Conservation (phyloP, 1,284 basidiomycete species). For the Macrocystidia cucumis region DNA sequence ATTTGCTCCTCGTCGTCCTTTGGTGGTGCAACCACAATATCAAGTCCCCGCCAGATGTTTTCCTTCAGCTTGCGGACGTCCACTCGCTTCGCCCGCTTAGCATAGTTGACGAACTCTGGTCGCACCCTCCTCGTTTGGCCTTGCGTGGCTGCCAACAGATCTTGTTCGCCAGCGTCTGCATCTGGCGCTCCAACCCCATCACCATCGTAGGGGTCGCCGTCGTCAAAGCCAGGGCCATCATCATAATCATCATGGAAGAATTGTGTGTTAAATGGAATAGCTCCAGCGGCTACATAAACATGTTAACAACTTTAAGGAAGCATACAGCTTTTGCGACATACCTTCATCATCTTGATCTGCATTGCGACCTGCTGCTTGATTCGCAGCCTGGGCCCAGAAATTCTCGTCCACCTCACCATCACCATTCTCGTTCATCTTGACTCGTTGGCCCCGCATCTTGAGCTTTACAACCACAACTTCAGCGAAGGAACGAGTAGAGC, state of each 20-base stretch:
- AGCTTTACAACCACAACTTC: constrained; percentile 38
- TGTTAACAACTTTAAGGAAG: constrained; percentile 3
- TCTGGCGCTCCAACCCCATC: constrained; percentile 32
- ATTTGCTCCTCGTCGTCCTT: constrained; percentile 43
- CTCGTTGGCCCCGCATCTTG: constrained; percentile 70
- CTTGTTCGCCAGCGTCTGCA: constrained; percentile 70
- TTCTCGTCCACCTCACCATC: constrained; percentile 89
- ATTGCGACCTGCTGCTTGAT: constrained; percentile 56
- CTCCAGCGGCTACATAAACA: constrained; percentile 29
- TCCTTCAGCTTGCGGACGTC: constrained; percentile 97
- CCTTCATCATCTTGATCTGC: constrained; percentile 47
- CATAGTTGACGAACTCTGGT: constrained; percentile 91
- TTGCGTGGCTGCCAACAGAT: constrained; percentile 77
- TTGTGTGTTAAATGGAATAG: constrained; percentile 86
- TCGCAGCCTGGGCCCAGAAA: constrained; percentile 92
- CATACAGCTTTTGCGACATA: not conserved
- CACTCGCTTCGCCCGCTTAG: constrained; percentile 93
- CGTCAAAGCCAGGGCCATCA: constrained; percentile 73
- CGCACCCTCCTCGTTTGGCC: constrained; percentile 73
- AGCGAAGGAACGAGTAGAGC: constrained; percentile 2
- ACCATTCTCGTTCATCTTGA: constrained; percentile 45
- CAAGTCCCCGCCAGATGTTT: constrained; percentile 92
- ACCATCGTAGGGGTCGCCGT: constrained; percentile 51
- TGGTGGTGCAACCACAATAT: constrained; percentile 51
- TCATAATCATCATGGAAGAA: constrained; percentile 95